Conservation (phyloP, 306 rosid species). For the Psophocarpus tetragonolobus region DNA sequence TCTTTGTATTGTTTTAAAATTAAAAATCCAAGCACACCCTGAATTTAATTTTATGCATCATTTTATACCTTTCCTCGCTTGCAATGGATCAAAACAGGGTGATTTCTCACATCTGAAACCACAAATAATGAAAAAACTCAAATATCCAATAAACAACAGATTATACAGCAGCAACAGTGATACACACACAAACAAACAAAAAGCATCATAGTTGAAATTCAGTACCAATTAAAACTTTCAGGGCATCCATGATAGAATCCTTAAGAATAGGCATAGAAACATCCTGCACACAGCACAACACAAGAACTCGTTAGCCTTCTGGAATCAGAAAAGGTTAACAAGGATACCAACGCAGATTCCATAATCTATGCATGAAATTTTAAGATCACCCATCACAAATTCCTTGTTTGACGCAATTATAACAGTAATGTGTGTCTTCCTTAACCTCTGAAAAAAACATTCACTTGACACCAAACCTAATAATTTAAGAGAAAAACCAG, state of each 20-base stretch:
- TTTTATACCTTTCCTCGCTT: slow-evolving; percentile 51
- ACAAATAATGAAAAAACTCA: neutral
- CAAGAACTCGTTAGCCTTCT: slow-evolving; percentile 8
- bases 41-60: neutral
- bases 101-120: slow-evolving; percentile 54
- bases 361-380: slow-evolving; percentile 21
- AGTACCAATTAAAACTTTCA: slow-evolving; percentile 74
- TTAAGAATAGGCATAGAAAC: slow-evolving; percentile 51
- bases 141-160: slow-evolving; percentile 7
- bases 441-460: neutral
- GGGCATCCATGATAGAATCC: slow-evolving; percentile 72
- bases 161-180: neutral
- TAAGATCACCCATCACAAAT: neutral
- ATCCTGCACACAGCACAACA: slow-evolving; percentile 55
- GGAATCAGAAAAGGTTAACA: neutral
- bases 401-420: neutral
- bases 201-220: neutral
- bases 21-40: neutral
- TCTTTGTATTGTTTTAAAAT: neutral
- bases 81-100: slow-evolving; percentile 54
- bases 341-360: neutral
- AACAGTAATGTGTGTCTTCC: neutral
- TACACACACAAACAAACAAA: neutral
- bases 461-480: neutral
- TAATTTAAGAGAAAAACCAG: slow-evolving; percentile 1